These are phyloP conservation scores for Nepenthes mirabilis DNA, from an alignment of 148 eudicot species.

Conservation along the genomic window DNA sequence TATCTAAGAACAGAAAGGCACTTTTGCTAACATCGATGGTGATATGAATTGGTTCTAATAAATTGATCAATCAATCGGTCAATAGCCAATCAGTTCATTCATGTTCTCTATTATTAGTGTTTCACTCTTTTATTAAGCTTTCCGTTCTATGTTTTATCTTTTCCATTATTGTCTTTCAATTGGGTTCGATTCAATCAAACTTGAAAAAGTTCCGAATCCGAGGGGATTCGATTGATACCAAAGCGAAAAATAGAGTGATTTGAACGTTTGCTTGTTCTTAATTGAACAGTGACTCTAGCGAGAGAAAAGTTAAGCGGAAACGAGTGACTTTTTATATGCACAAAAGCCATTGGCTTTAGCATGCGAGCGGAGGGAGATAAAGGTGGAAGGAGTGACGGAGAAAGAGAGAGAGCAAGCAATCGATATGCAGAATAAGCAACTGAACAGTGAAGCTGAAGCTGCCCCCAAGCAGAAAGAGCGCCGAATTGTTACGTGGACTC, in stretches of 20 bases:
- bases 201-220: too few relatives aligned
- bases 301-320: background rate
- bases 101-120: too few relatives aligned
- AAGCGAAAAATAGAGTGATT: background rate
- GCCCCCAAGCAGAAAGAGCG: slow-evolving; percentile 50
- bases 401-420: slow-evolving; percentile 12
- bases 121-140: too few relatives aligned
- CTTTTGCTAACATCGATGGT: too few relatives aligned
- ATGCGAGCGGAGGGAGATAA: slow-evolving; percentile 6
- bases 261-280: background rate
- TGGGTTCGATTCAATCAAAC: too few relatives aligned
- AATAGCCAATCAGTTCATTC: too few relatives aligned
- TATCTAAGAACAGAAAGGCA: too few relatives aligned
- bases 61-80: too few relatives aligned
- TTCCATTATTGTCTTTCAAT: too few relatives aligned
- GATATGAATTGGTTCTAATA: too few relatives aligned
- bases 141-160: too few relatives aligned
- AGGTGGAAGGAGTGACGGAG: slow-evolving; percentile 5
- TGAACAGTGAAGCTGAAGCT: slow-evolving; percentile 18
- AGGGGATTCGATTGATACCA: too few relatives aligned
- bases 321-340: background rate
- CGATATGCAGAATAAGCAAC: slow-evolving; percentile 22
- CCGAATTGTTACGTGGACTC: slow-evolving; percentile 89
- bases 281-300: background rate
- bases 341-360: slow-evolving; percentile 5